Evolutionary conservation across 306 rosid genomes (phyloP), one percentile per base, ranked within the genome.

Genomic region (Vicia villosa): DNA sequence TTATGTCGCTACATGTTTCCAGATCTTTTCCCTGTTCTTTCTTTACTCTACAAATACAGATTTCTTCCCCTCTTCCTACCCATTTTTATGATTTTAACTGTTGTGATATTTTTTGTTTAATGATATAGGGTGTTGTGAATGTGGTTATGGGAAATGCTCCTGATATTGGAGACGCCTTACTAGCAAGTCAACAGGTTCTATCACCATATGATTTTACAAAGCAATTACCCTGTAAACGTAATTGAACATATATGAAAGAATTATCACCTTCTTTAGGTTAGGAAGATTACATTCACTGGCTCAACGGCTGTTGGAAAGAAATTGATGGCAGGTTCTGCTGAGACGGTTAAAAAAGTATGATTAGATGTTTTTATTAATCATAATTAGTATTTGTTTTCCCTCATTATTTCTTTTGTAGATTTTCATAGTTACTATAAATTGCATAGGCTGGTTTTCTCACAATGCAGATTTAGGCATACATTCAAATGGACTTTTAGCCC

Each of bases 281-380:
- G 96, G 77, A 94, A 91, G 83, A 91, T 94, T 83, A 87, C 99
- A 22, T 94, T 94, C 82, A 94, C 99, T 7, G 97, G 99, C 67
- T 94, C 97, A 57, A 94, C 99, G 17, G 91, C 97, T 66, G 97
- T 94, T 68, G 99, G 99, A 55, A 94, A 94, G 85, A 94, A 91
- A 78, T 81, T 91, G 82, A 88, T 94, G 99, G 96, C 95, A 11
- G 96, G 99, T 65, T 92, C 99, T 55, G 97, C 96, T 16, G 86
- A 67, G 77, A 94, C 97, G 5, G 99, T 94, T 67, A 94, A 94
- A 86, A 91, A 64, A 89, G 99, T 88, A 85, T 58, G 84, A 62
- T 32, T 41, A 55, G 61, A 54, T 58, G 52, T 49, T 66, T 43
- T 63, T 5, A 17, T 11, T 63, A 13, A 63, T 8, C 4, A 20